Evolutionary conservation across 495 filamentous ascomycete species (phyloP), one percentile per base, ranked within the genome.

Genomic region (Hypoxylon crocopeplum): DNA sequence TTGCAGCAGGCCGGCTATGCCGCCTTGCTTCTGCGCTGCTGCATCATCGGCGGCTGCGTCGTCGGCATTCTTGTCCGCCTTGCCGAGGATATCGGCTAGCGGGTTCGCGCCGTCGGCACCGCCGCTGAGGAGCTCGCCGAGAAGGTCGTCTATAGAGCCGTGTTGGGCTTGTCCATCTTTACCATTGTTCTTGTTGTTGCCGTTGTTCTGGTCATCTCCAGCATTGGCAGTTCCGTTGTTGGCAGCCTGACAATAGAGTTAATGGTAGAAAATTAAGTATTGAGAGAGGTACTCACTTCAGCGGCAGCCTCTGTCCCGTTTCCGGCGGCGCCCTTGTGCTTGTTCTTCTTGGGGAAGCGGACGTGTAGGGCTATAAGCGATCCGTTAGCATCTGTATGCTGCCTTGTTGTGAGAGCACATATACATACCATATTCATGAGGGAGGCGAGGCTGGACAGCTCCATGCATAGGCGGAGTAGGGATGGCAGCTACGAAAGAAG

Each of bases 401-500:
- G 1, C n/a, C n/a, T n/a, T n/a, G n/a, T 15, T 29, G 20, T 13
- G 13, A 20, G 13, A 30, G 12, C 16, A 17, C 21, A 25, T 8
- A 16, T 45, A 22, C 56, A 17, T 53, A 68, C 54, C 62, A 20
- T 44, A 46, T 7, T 45, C 39, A 0, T 33, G 33, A 6, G 54
- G 36, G n/a, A 22, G 20, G 10, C 67, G 63, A 24, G 39, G 39
- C 30, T 47, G 19, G 22, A 58, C 4, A 27, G 48, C 39, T 1
- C 44, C 38, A 5, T 7, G 4, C 12, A 5, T 42, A 12, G 48
- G 45, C 25, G 48, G 41, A 20, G 72, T 51, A 24, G 72, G 72
- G 15, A 71, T 44, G 34, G 61, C 65, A 42, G 70, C 64, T 25
- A 62, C 70, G 36, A 71, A 36, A 36, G 64, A 67, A 36, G 70